Evolutionary conservation across 2,329 filamentous ascomycete species (phyloP), one percentile per base, ranked within the genome.

Genomic region (Elsinoe ampelina): DNA sequence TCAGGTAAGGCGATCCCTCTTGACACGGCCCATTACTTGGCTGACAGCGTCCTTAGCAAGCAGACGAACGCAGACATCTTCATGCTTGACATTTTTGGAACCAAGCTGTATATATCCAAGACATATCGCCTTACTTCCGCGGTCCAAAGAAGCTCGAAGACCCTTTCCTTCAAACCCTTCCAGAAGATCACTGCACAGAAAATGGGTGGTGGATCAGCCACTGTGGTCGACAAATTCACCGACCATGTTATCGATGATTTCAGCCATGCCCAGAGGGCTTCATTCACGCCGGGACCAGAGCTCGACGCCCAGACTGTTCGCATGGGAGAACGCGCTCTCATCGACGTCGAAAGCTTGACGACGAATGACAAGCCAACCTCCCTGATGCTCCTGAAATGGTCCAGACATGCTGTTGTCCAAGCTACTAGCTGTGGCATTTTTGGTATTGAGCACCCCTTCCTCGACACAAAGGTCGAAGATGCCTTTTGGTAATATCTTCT

Each of bases 391-490:
- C 34, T 20, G 5, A 17, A 39, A 26, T 54, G 50, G 50, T 10
- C 19, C 4, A 38, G 32, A 17, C 50, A 54, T 42, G 50, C 36
- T 17, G 36, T 54, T 7, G 20, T 30, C 13, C 34, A 39, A 41
- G 50, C 50, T 35, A 54, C 32, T 22, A 41, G 34, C 50, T 38
- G 36, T 17, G 50, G 34, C 15, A n/a, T 54, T 13, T 35, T 22
- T 7, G 50, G 50, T 3, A 11, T 17, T 2, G 8, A 41, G 15
- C 34, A 54, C 15, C 50, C 50, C 5, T 54, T 54, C 17, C 50
- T 38, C 13, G 50, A 54, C 39, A 17, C 17, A n/a, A 54, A 54
- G 17, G 50, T 54, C 2, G 50, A 39, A 17, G 50, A 54, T n/a
- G 50, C 34, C 12, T 54, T 22, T n/a, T 54, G 50, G 50, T 54